phyloP scores from a whole-genome alignment of 257 asterid genomes.

The Primulina tabacum region DNA sequence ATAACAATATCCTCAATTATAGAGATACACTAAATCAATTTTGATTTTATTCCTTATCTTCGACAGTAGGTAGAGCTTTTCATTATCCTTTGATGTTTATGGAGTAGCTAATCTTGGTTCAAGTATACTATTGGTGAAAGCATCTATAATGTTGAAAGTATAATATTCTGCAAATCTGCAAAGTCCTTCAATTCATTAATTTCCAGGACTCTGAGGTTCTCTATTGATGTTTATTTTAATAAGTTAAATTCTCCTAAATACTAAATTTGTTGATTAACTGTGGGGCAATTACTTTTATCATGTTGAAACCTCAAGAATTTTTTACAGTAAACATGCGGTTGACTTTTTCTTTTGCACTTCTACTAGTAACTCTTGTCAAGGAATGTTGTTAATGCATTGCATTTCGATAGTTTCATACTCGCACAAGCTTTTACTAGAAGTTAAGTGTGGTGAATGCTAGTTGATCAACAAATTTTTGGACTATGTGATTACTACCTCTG shows the following conservation, averaged over 20 bases:
- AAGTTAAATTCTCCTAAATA: constrained; percentile 6
- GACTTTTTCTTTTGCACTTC: constrained; percentile 16
- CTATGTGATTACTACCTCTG: constrained; percentile 7
- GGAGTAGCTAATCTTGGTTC: constrained; percentile 10
- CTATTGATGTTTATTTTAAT: constrained; percentile 2
- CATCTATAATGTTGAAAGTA: constrained; percentile 7
- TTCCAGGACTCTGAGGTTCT: not conserved
- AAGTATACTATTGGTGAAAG: constrained; percentile 17
- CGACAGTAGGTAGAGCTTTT: not conserved
- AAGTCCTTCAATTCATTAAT: constrained; percentile 19
- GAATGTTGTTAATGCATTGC: constrained; percentile 12
- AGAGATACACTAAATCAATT: no score
- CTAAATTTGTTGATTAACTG: not conserved
- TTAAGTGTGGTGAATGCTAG: constrained; percentile 25
- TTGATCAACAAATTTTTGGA: constrained; percentile 13
- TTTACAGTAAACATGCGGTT: not conserved
- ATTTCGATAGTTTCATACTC: constrained; percentile 13
- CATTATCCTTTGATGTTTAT: constrained; percentile 17
- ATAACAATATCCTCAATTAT: no score
- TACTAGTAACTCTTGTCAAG: constrained; percentile 13
- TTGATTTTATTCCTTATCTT: no score
- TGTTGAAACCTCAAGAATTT: constrained; percentile 11
- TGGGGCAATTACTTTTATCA: not conserved
- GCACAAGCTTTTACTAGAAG: constrained; percentile 9
- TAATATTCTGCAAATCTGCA: not conserved